A percentile compares a stretch with the other conserved stretches of the same genome.
Evolutionary conservation across 805 yeast species (phyloP).

Genomic region (Candida piceae): DNA sequence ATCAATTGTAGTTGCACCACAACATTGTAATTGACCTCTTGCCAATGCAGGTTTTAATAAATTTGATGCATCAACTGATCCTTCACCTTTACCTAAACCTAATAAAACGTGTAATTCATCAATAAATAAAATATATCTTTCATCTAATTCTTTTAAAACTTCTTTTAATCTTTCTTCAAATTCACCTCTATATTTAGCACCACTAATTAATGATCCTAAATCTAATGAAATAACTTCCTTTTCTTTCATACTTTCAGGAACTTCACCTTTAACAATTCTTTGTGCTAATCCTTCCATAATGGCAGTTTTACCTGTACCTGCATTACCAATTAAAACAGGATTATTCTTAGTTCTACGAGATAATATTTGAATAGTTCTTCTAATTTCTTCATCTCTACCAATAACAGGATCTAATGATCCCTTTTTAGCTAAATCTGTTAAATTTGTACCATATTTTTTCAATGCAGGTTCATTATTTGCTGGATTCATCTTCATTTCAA

Average conservation of each 20-base stretch:
- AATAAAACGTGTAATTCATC: constrained; percentile 87
- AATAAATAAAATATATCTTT: constrained; percentile 71
- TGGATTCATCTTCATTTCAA: constrained; percentile 31
- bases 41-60: constrained; percentile 90
- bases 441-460: constrained; percentile 78
- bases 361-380: constrained; percentile 86
- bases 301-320: constrained; percentile 98
- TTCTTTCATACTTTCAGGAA: constrained; percentile 88
- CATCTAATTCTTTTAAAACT: constrained; percentile 79
- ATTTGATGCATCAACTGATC: constrained; percentile 93
- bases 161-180: constrained; percentile 85
- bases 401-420: constrained; percentile 96
- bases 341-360: constrained; percentile 93
- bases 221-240: constrained; percentile 82
- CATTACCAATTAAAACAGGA: constrained; percentile 92
- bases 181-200: constrained; percentile 95
- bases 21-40: constrained; percentile 85
- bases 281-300: constrained; percentile 96
- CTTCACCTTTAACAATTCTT: constrained; percentile 84
- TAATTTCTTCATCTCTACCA: constrained; percentile 93
- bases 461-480: constrained; percentile 65
- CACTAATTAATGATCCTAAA: constrained; percentile 84
- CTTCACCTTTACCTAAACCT: constrained; percentile 91
- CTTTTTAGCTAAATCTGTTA: constrained; percentile 79
- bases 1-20: constrained; percentile 94